Evolutionary conservation across 2,329 filamentous ascomycete species (phyloP), one percentile per base, ranked within the genome.

Genomic region (Xylariaceae sp.): DNA sequence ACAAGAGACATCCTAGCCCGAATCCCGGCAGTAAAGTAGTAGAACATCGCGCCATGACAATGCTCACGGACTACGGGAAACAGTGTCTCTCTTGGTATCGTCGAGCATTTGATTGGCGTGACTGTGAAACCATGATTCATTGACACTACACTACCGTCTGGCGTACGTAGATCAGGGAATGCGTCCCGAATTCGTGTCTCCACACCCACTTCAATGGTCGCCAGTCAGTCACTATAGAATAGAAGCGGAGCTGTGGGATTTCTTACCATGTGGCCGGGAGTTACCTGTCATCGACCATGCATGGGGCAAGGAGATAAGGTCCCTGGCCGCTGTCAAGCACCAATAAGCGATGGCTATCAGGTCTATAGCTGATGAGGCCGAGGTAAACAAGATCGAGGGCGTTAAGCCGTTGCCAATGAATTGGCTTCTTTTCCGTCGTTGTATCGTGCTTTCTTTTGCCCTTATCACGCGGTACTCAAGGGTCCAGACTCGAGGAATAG

Each of bases 191-290:
- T 56, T 49, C 13, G 52, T 56, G 23, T 52, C 39, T 50, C 39
- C 45, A 49, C 41, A 56, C 48, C 53, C 18, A 53, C 35, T 49
- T 18, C 17, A 18, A 51, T 18, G 48, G 44, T 53, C 55, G 45
- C 44, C 13, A 52, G 11, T 45, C 56, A 34, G 45, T 49, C 35
- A 48, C 57, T 58, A 60, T 55, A 23, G 55, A 55, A 60, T 48
- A 53, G 53, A 56, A 51, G 60, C 53, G 53, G 39, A 53, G 45
- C 17, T 45, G 50, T 51, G 41, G 23, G 50, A 45, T 18, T 60
- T 49, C 37, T 54, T 59, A 51, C 62, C 62, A 52, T 2, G 18
- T 10, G 55, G 55, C 11, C 53, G 60, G 62, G 58, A 62, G 35
- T 47, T 52, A 51, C n/a, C 17, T 51, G 55, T 57, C 41, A 61